Percentiles rank a stretch among this genome's conserved stretches.
Conservation (phyloP, 2,329 filamentous ascomycete species). For the Daldinia sp. region DNA sequence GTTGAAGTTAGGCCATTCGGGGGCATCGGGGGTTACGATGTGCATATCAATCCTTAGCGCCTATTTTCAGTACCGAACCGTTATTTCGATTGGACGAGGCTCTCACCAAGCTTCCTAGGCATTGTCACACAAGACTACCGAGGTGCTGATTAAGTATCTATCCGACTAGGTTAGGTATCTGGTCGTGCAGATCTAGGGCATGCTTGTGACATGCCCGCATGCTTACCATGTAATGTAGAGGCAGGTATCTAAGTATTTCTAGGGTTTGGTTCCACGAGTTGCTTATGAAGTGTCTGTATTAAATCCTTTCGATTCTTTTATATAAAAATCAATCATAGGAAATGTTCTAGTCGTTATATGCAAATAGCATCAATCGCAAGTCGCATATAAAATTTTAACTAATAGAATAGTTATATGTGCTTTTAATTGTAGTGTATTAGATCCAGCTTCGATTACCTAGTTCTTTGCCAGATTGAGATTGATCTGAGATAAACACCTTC, state of each 20-base stretch:
- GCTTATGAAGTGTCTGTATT: constrained; percentile 19
- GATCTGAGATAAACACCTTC: background rate
- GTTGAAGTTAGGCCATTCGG: constrained; percentile 33
- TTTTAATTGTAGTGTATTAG: background rate
- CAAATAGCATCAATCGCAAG: too few species aligned
- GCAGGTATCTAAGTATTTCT: background rate
- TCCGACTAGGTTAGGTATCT: constrained; percentile 19
- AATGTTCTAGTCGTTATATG: too few species aligned
- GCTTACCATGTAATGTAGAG: background rate
- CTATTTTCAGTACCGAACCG: constrained; percentile 29
- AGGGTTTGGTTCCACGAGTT: constrained; percentile 6
- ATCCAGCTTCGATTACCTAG: background rate
- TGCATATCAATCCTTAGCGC: constrained; percentile 35
- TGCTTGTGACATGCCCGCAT: constrained; percentile 18
- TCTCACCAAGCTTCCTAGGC: constrained; percentile 35
- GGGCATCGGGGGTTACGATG: constrained; percentile 31
- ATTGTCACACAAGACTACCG: constrained; percentile 33
- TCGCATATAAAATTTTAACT: too few species aligned
- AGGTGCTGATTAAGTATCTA: constrained; percentile 22
- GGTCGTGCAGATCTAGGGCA: constrained; percentile 31
- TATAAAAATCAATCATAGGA: background rate
- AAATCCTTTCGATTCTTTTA: background rate
- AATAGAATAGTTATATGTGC: background rate
- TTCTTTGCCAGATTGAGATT: constrained; percentile 5
- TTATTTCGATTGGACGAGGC: constrained; percentile 34